Evolutionary conservation across 345 rosid genomes (phyloP), one percentile per base, ranked within the genome.

Genomic region (Turritis glabra): DNA sequence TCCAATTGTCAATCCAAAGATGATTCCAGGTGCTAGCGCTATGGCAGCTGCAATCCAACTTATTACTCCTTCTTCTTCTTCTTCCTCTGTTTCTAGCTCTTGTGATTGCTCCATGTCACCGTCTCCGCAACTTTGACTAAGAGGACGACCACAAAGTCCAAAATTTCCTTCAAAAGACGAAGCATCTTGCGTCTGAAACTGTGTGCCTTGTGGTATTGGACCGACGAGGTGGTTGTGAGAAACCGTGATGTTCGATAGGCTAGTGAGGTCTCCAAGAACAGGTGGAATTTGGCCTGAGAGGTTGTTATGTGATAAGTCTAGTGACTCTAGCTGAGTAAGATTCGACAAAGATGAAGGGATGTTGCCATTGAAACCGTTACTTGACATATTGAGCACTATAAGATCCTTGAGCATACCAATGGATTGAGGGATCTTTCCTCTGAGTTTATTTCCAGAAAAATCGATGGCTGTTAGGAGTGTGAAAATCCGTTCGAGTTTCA

Each of bases 251-350:
- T n/a, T n/a, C n/a, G n/a, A n/a, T n/a, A n/a, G n/a, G n/a, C n/a
- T n/a, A n/a, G n/a, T n/a, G n/a, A n/a, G n/a, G n/a, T n/a, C n/a
- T n/a, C n/a, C n/a, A n/a, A n/a, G n/a, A n/a, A n/a, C n/a, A 25
- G 18, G 19, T 17, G 62, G 62, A 13, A 68, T 68, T 17, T 68
- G 40, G 2, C 72, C 51, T 37, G 77, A 64, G 22, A 73, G 56
- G 4, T 52, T 52, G 26, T 73, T 73, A 25, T 64, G 44, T 0
- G 77, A 73, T 7, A 64, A 29, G 21, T 67, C 72, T 25, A 67
- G 53, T 48, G 53, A 48, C 53, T 48, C 53, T 1, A 48, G 53
- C 2, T 9, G 21, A 17, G 50, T 44, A 0, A 67, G 47, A 15
- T 51, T 67, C 0, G 43, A 47, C 23, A 67, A 35, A 26, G 62